Conservation (phyloP, 2,329 filamentous ascomycete species). For the Cercospora brassicicola region DNA sequence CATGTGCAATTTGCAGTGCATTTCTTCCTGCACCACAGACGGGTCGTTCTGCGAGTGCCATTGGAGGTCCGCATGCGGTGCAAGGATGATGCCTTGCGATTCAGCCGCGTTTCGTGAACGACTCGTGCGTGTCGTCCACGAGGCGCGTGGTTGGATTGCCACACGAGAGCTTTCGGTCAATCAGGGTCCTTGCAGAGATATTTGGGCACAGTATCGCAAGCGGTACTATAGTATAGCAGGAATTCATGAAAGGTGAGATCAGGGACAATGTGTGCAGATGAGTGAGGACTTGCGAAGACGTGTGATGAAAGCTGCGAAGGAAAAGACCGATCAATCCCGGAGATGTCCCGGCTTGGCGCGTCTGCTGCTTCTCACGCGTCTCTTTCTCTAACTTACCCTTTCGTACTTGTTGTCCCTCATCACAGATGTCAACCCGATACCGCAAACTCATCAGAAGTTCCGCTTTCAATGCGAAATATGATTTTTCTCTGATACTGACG, state of each 20-base stretch:
- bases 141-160: background rate
- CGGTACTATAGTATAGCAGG: background rate
- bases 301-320: background rate
- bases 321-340: background rate
- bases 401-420: background rate
- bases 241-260: background rate
- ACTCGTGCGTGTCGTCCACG: background rate
- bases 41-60: background rate
- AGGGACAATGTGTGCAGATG: background rate
- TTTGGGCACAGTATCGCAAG: background rate
- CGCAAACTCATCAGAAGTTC: background rate
- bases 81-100: slow-evolving; percentile 5
- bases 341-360: background rate
- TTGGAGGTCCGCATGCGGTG: background rate
- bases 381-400: too few species aligned
- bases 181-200: background rate
- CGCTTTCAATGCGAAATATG: background rate
- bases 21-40: background rate
- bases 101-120: slow-evolving; percentile 6
- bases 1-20: background rate
- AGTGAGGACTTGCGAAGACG: background rate
- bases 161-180: background rate
- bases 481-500: background rate
- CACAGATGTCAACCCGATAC: background rate
- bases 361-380: background rate